Evolutionary conservation across 2,329 filamentous ascomycete species (phyloP), one percentile per base, ranked within the genome.

Genomic region (Fusarium nematophilum): DNA sequence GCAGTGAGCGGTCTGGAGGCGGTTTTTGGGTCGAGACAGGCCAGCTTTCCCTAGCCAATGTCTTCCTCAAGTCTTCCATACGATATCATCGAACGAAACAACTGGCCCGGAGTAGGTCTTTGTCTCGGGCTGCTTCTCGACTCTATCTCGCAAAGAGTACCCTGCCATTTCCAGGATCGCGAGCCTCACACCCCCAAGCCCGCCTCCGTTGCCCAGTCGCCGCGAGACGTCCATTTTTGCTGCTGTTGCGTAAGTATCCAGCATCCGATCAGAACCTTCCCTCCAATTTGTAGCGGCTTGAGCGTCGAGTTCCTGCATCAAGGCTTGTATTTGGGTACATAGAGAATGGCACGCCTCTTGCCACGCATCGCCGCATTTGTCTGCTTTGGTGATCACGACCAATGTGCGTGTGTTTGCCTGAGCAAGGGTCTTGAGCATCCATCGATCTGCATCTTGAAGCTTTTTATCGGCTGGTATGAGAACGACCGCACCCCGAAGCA

Each of bases 331-430:
- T 25, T 60, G 55, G 4, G 45, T 53, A 0, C 72, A 72, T 31
- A 75, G 59, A 2, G 46, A 34, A 5, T 49, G 49, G 54, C 75
- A 77, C 15, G 48, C 52, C 9, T 53, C 54, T 6, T 56, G 53
- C 74, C 74, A 76, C 2, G 43, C 62, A 9, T 65, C 66, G 25
- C 68, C 72, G 36, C 64, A 70, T 61, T 85, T 86, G 64, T 87
- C 85, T 11, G 80, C 82, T 71, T 86, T 86, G 9, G 85, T 87
- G 42, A 87, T 68, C 5, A 86, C 77, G 1, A 86, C 77, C 6
- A 79, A 66, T 1, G 82, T 83, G 45, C 75, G 74, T 25, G 81
- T 75, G 9, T 76, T 76, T 4, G 76, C 74, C 42, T 78, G 72
- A 43, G 80, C 74, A 60, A 87, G 73, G 37, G 82, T 70, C 52